A percentile compares a stretch with the other conserved stretches of the same genome.
phyloP scores from a whole-genome alignment of 768 basidiomycete species.

The Fibroporia radiculosa region DNA sequence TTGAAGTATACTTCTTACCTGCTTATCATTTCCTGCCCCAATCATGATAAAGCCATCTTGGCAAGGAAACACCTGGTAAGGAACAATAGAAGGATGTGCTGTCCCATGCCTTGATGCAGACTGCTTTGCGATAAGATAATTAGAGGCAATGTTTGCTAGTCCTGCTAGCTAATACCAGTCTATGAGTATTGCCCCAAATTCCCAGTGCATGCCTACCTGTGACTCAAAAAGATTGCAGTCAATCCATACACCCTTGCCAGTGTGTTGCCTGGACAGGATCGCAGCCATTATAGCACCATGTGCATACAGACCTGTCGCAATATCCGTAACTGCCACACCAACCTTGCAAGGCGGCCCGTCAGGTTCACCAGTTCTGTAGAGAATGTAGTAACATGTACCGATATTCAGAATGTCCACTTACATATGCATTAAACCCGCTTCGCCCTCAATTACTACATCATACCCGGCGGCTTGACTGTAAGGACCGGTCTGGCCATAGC shows the following conservation, averaged over 20 bases:
- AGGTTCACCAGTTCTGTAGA: constrained; percentile 74
- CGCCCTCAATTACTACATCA: constrained; percentile 69
- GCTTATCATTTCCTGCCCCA: constrained; percentile 85
- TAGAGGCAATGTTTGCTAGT: constrained; percentile 87
- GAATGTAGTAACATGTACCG: constrained; percentile 10
- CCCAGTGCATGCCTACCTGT: constrained; percentile 45
- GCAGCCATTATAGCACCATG: constrained; percentile 93
- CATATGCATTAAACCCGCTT: constrained; percentile 95
- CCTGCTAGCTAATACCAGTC: constrained; percentile 63
- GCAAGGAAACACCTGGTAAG: constrained; percentile 88
- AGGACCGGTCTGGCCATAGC: constrained; percentile 87
- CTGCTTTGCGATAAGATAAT: constrained; percentile 80
- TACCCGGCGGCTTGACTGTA: constrained; percentile 80
- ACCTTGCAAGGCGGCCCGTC: constrained; percentile 86
- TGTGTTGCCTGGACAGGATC: constrained; percentile 71
- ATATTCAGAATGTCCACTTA: constrained; percentile 30
- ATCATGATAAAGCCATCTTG: constrained; percentile 88
- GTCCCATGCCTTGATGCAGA: constrained; percentile 88
- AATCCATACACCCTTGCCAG: constrained; percentile 84
- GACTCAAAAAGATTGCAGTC: constrained; percentile 91
- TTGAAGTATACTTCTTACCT: constrained; percentile 35
- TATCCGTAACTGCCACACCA: constrained; percentile 91
- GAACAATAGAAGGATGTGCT: constrained; percentile 88
- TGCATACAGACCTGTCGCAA: constrained; percentile 82
- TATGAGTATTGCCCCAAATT: too few species aligned